Evolutionary conservation across 2,329 filamentous ascomycete genomes (phyloP), one percentile per base, ranked within the genome.

Genomic region (Botrytis galanthina): DNA sequence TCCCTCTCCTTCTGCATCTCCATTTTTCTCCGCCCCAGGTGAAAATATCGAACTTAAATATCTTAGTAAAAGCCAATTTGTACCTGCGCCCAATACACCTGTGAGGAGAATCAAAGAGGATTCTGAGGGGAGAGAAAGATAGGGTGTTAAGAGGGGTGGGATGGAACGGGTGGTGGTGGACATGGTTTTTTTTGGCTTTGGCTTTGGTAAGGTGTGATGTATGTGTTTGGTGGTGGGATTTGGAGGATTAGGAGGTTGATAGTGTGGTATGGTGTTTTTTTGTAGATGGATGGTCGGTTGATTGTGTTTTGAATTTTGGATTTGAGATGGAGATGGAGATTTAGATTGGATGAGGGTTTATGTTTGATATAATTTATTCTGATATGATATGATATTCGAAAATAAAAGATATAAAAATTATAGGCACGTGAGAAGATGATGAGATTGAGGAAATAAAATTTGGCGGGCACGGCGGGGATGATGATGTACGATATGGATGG

Each of bases 31-130:
- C 10, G 77, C 68, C 69, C 66, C 29, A 74, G 32, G 20, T 9
- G 39, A 66, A 39, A 68, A 37, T 37, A 63, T 44, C 57, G 73
- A 73, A 75, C 76, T 84, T 4, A 91, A 80, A 78, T 87, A 87
- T 54, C 89, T 85, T 64, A 90, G 82, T 35, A 90, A 82, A 44
- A 92, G 87, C 90, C 90, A 92, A 81, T 91, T 91, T 3, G 89
- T 85, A 75, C 85, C 87, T 29, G 89, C 88, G 64, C 89, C 89
- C 20, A 91, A 84, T 44, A 93, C 90, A 75, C 88, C 88, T 26
- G 92, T 94, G 71, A 95, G 83, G 20, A 94, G 86, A 32, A 89
- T 84, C 57, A 94, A 86, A 51, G 89, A 88, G 26, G 86, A 83
- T 76, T 89, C 85, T 9, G 85, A 83, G 8, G 89, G 89, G 1